phyloP scores from a whole-genome alignment of 1,139 yeast species.

The Saccharomyces hybrid region DNA sequence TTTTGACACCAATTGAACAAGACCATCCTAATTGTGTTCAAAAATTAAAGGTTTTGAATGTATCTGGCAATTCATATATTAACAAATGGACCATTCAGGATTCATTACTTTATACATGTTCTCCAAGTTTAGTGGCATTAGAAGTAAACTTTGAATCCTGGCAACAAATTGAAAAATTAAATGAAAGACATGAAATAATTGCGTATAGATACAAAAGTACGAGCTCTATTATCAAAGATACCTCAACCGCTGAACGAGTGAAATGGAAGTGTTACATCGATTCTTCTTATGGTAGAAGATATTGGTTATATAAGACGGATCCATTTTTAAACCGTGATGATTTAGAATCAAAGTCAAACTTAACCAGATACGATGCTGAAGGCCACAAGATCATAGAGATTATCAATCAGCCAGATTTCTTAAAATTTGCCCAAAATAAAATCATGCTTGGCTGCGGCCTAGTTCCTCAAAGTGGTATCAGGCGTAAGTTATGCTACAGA shows the following conservation, averaged over 20 bases:
- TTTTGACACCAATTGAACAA: slow-evolving; percentile 34
- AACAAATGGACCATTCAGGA: slow-evolving; percentile 50
- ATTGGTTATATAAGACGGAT: slow-evolving; percentile 65
- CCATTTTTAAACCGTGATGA: slow-evolving; percentile 32
- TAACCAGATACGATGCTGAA: slow-evolving; percentile 51
- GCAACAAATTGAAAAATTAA: slow-evolving; percentile 33
- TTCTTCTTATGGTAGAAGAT: slow-evolving; percentile 54
- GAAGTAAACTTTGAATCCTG: slow-evolving; percentile 35
- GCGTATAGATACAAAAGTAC: slow-evolving; percentile 27
- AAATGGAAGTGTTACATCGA: slow-evolving; percentile 42
- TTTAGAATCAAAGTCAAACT: slow-evolving; percentile 24
- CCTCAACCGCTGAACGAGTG: slow-evolving; percentile 31
- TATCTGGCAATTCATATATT: slow-evolving; percentile 44
- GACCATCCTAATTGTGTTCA: slow-evolving; percentile 17
- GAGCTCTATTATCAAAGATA: slow-evolving; percentile 18
- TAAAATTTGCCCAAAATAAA: slow-evolving; percentile 57
- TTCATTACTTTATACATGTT: slow-evolving; percentile 37
- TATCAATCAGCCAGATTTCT: slow-evolving; percentile 49
- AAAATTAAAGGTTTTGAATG: slow-evolving; percentile 40
- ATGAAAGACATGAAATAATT: slow-evolving; percentile 32
- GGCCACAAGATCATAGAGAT: slow-evolving; percentile 58
- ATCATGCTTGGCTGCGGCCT: slow-evolving; percentile 36
- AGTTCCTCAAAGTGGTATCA: slow-evolving; percentile 23
- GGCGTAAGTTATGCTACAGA: slow-evolving; percentile 26
- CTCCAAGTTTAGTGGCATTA: slow-evolving; percentile 35